A percentile compares a stretch with the other conserved stretches of the same genome.
These are phyloP conservation scores for Calocybe cyanea DNA, from an alignment of 768 basidiomycete genomes.

Conservation along the genomic window DNA sequence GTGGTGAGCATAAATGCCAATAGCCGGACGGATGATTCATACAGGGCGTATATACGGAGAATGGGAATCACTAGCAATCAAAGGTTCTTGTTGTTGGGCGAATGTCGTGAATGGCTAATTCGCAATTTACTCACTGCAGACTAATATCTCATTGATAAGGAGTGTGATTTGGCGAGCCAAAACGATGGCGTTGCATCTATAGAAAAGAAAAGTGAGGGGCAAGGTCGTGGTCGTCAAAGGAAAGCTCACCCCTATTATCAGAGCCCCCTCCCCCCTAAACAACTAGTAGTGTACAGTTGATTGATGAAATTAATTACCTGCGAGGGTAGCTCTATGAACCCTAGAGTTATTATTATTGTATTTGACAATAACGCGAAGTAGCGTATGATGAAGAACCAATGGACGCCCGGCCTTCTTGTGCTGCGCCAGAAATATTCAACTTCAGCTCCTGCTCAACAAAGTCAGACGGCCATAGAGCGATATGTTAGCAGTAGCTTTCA, in stretches of 20 bases:
- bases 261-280: too few species aligned
- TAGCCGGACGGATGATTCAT: conserved; percentile 35
- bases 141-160: conserved; percentile 39
- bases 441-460: conserved; percentile 28
- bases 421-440: conserved; percentile 42
- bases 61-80: conserved; percentile 37
- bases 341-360: conserved; percentile 18
- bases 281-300: too few species aligned
- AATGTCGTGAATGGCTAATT: not conserved
- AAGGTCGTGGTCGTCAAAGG: too few species aligned
- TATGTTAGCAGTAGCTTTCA: conserved; percentile 7
- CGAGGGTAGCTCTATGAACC: conserved; percentile 25
- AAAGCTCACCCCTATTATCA: too few species aligned
- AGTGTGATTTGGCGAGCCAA: conserved; percentile 39
- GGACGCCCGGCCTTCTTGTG: conserved; percentile 32
- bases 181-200: conserved; percentile 37
- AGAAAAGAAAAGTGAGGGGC: too few species aligned
- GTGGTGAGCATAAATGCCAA: conserved; percentile 30
- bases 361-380: conserved; percentile 43
- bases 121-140: conserved; percentile 35
- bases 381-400: conserved; percentile 47
- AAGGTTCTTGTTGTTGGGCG: too few species aligned
- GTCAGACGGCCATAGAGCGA: not conserved
- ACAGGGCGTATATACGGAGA: conserved; percentile 49
- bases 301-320: conserved; percentile 17